Conservation (phyloP, 1,139 yeast species). For the Candida tunisiensis region DNA sequence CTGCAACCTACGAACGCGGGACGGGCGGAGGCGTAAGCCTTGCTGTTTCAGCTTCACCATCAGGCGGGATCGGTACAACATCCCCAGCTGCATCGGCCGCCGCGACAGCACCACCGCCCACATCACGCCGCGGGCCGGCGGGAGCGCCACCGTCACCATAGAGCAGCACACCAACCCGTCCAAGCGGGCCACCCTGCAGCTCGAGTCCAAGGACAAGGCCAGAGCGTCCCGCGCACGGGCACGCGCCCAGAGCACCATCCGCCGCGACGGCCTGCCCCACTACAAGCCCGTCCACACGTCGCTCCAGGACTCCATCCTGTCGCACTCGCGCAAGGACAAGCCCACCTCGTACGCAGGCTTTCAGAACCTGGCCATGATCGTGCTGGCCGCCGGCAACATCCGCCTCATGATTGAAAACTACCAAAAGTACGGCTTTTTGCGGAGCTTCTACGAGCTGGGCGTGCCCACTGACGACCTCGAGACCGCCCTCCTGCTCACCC, state of each 20-base stretch:
- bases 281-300: neutral
- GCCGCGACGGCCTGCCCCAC: neutral
- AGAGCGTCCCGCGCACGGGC: too few species aligned
- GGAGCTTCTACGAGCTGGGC: conserved; percentile 17
- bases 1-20: too few species aligned
- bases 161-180: too few species aligned
- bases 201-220: too few species aligned
- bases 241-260: neutral
- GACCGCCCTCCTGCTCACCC: conserved; percentile 11
- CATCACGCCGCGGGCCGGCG: too few species aligned
- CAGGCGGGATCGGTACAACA: too few species aligned
- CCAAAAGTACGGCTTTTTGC: conserved; percentile 19
- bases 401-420: conserved; percentile 23
- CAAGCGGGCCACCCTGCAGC: too few species aligned
- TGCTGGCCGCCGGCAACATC: conserved; percentile 21
- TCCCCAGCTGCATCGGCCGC: too few species aligned
- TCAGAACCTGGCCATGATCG: conserved; percentile 23
- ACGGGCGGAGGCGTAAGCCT: too few species aligned
- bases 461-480: conserved; percentile 16
- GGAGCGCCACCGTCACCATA: too few species aligned
- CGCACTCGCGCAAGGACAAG: neutral
- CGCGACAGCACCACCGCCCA: too few species aligned
- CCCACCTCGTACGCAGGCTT: conserved; percentile 16
- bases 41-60: too few species aligned
- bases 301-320: neutral